phyloP scores from a whole-genome alignment of 2,329 filamentous ascomycete genomes.

The Fragosphaeria purpurea region DNA sequence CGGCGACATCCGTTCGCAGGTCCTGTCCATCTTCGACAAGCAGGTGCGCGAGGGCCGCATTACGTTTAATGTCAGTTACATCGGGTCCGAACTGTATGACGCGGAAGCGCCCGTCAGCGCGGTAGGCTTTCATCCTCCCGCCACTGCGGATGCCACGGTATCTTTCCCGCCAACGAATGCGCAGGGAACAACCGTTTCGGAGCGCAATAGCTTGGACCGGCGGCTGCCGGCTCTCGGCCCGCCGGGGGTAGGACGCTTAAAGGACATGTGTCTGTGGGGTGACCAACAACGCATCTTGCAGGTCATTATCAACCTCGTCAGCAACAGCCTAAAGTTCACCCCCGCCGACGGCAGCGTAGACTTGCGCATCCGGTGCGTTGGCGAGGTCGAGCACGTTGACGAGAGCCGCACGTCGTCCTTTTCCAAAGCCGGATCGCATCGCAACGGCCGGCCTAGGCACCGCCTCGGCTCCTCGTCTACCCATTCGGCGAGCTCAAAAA shows the following conservation, averaged over 20 bases:
- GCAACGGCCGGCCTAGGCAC: constrained; percentile 31
- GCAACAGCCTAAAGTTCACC: constrained; percentile 88
- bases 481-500: constrained; percentile 39
- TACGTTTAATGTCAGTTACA: constrained; percentile 60
- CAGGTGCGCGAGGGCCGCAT: constrained; percentile 75
- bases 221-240: constrained; percentile 52
- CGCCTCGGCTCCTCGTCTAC: constrained; percentile 39
- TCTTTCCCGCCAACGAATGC: too few species aligned
- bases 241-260: constrained; percentile 56
- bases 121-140: not conserved
- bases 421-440: constrained; percentile 33
- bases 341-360: constrained; percentile 64
- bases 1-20: constrained; percentile 73
- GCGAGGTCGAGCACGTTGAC: constrained; percentile 41
- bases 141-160: not conserved
- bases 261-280: constrained; percentile 85
- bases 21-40: constrained; percentile 80
- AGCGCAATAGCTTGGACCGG: constrained; percentile 20
- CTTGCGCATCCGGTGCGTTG: constrained; percentile 64
- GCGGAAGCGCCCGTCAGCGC: not conserved
- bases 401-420: constrained; percentile 44
- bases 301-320: constrained; percentile 87
- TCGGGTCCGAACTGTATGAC: constrained; percentile 35
- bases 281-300: constrained; percentile 85
- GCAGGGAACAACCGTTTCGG: not conserved